Conservation (phyloP, 805 yeast species). For the Candida endomychidarum region DNA sequence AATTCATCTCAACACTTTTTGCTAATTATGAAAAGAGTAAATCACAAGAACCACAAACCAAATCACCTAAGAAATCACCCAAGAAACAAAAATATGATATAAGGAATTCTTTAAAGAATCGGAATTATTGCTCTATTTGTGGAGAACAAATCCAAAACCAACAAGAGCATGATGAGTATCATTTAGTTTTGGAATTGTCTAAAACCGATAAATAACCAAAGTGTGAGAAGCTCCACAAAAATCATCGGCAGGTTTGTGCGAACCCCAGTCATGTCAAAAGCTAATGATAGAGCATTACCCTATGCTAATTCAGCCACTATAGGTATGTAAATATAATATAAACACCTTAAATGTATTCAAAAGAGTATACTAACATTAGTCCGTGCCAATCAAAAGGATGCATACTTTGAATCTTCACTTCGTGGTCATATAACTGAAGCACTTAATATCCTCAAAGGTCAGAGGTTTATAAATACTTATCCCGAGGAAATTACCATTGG, state of each 20-base stretch:
- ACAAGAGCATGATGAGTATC: conserved; percentile 56
- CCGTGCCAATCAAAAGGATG: conserved; percentile 88
- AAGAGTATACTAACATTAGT: conserved; percentile 45
- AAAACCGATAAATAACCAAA: conserved; percentile 4
- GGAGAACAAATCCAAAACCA: conserved; percentile 26
- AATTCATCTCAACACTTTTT: conserved; percentile 30
- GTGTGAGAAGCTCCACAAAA: neutral
- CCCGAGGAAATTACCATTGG: conserved; percentile 59
- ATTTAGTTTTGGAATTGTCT: conserved; percentile 51
- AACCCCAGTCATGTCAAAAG: conserved; percentile 11
- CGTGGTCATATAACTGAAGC: conserved; percentile 56
- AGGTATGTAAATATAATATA: conserved; percentile 44
- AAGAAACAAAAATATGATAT: conserved; percentile 12
- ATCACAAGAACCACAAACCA: conserved; percentile 1
- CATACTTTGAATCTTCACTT: conserved; percentile 60
- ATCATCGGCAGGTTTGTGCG: neutral
- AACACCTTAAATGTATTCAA: neutral
- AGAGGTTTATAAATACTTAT: conserved; percentile 62
- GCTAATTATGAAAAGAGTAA: conserved; percentile 16
- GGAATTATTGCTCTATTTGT: conserved; percentile 27
- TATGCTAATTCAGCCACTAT: conserved; percentile 88
- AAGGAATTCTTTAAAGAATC: conserved; percentile 1
- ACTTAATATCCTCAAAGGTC: conserved; percentile 55
- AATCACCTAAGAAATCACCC: neutral
- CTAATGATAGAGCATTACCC: conserved; percentile 38